Base-by-base conservation (phyloP, 257 asterid genomes). In the Ilex aquifolium region DNA sequence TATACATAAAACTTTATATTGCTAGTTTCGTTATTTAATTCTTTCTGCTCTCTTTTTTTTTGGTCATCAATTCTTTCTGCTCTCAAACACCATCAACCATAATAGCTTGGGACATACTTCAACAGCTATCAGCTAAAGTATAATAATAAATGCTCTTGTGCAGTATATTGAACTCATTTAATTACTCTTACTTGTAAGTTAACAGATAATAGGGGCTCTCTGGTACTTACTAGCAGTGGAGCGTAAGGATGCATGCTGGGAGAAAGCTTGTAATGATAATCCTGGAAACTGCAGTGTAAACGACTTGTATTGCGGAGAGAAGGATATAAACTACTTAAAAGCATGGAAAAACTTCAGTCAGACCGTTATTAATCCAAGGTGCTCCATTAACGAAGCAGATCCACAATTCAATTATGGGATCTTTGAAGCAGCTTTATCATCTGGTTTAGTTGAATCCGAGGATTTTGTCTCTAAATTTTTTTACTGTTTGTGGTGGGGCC, bases 401-500 rank as follows among this genome's bases (percentile, higher is more conserved):
- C 57, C 82, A 21, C 62, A 66, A 21, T 90, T 93, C 40, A 67
- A 81, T 54, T 93, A 82, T 76, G 99, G 97, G 32, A 93, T 93
- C 66, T 93, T 82, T 36, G 85, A 62, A 50, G 83, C 78, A 57
- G 99, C 99, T 64, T 60, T 89, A 32, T 50, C 80, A 63, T 73
- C 95, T 42, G 85, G 86, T 30, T 68, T 93, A 75, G 85, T 93
- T 39, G 87, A 85, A 63, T 80, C 96, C 65, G 79, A 89, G 72
- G 44, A 67, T 27, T 85, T 89, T 48, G 50, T 82, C 57, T 70
- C 88, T 30, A 92, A 85, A 65, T 89, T 83, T 83, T 87, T 83
- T 65, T 92, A 80, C 50, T 89, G 99, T 72, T 77, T 89, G 74
- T 89, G 97, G 97, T 92, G 96, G 96, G 97, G 97, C 59, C 73